A percentile compares a stretch with the other conserved stretches of the same genome.
phyloP scores from a whole-genome alignment of 345 rosid genomes.

The Murraya koenigii region DNA sequence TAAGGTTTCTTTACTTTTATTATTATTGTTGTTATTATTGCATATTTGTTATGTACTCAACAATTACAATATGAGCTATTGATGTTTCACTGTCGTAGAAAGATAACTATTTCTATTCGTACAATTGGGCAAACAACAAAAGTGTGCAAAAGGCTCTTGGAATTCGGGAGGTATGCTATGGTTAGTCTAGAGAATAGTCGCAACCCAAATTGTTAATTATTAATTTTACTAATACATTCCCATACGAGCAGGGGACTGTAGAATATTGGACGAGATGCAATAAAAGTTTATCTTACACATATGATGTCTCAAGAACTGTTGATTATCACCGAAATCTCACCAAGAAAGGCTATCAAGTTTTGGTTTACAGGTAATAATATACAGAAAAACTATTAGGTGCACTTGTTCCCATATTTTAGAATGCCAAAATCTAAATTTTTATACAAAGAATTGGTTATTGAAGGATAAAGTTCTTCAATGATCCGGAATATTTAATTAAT shows the following conservation, averaged over 20 bases:
- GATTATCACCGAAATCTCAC: conserved; percentile 23
- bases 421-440: too few species aligned
- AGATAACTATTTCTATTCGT: neutral
- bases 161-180: conserved; percentile 23
- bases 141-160: conserved; percentile 30
- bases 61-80: too few species aligned
- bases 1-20: too few species aligned
- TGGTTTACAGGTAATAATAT: conserved; percentile 25
- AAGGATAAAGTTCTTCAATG: too few species aligned
- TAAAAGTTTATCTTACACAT: conserved; percentile 7
- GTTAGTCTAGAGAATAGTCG: neutral
- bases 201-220: too few species aligned
- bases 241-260: conserved; percentile 18
- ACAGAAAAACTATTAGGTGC: too few species aligned
- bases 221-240: neutral
- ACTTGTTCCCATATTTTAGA: too few species aligned
- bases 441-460: too few species aligned
- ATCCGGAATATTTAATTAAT: too few species aligned
- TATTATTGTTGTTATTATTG: too few species aligned
- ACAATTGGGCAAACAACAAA: conserved; percentile 36
- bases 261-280: conserved; percentile 32
- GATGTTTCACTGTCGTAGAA: conserved; percentile 4
- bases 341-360: conserved; percentile 9
- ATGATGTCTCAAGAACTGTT: neutral
- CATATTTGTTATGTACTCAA: too few species aligned